Evolutionary conservation across 257 asterid species (phyloP).

Genomic region (Rauvolfia tetraphylla): DNA sequence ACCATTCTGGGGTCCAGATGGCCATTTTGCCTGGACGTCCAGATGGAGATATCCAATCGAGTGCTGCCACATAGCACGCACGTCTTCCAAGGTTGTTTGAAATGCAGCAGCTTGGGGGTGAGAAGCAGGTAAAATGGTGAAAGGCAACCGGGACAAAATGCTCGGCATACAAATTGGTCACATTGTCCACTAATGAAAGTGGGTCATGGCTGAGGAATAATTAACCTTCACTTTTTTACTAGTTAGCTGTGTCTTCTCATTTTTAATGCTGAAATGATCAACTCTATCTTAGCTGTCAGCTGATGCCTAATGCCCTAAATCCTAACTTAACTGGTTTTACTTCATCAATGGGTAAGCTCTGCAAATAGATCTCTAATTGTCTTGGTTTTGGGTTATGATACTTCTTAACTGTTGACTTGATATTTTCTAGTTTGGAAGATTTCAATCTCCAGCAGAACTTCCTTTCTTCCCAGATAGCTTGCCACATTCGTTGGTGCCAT

Average conservation of each 20-base stretch:
- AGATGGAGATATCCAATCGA: too few species aligned
- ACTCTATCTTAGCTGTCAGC: not conserved
- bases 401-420: not conserved
- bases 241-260: not conserved
- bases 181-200: too few species aligned
- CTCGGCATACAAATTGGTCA: too few species aligned
- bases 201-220: too few species aligned
- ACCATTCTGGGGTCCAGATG: too few species aligned
- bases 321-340: not conserved
- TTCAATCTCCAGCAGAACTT: constrained; percentile 60
- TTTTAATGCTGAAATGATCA: not conserved
- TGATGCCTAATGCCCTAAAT: not conserved
- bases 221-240: too few species aligned
- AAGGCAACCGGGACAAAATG: too few species aligned
- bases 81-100: too few species aligned
- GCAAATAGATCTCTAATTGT: not conserved
- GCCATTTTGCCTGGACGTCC: too few species aligned
- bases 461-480: constrained; percentile 60
- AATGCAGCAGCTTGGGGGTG: too few species aligned
- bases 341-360: not conserved
- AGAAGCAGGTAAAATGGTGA: too few species aligned
- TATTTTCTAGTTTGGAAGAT: constrained; percentile 63
- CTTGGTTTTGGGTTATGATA: not conserved
- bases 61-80: too few species aligned
- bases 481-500: constrained; percentile 45